A percentile compares a stretch with the other conserved stretches of the same genome.
These are phyloP conservation scores for Teratosphaeriaceae sp. DNA, from an alignment of 2,329 filamentous ascomycete genomes.

Conservation along the genomic window DNA sequence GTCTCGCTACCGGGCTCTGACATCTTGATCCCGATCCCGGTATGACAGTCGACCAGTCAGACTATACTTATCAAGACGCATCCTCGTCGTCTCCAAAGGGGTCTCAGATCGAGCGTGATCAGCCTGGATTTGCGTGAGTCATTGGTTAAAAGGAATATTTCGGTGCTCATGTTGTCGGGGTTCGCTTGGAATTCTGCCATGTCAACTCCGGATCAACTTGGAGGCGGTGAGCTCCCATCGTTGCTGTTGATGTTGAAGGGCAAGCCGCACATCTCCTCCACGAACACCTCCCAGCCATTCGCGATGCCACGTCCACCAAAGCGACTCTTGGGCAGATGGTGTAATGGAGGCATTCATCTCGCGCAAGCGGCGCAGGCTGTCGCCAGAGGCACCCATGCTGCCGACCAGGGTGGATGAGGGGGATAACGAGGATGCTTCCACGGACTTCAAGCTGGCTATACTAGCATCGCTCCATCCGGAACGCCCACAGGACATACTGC, in stretches of 20 bases:
- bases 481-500: constrained; percentile 57
- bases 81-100: no score
- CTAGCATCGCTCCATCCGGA: constrained; percentile 69
- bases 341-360: constrained; percentile 24
- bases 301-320: background rate
- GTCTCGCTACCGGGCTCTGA: background rate
- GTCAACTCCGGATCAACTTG: no score
- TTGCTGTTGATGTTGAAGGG: no score
- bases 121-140: no score
- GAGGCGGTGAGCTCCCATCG: no score
- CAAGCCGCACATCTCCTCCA: background rate
- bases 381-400: constrained; percentile 4
- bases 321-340: background rate
- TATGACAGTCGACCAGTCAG: background rate
- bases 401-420: background rate
- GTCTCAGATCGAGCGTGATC: no score
- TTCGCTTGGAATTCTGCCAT: no score
- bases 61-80: background rate
- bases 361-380: constrained; percentile 17
- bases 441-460: constrained; percentile 82
- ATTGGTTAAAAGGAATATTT: no score
- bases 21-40: constrained; percentile 2
- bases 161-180: no score
- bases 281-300: background rate
- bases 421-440: constrained; percentile 62